These are phyloP conservation scores for Hepatocystis sp. DNA, from an alignment of 169 alveolate species.

Conservation along the genomic window DNA sequence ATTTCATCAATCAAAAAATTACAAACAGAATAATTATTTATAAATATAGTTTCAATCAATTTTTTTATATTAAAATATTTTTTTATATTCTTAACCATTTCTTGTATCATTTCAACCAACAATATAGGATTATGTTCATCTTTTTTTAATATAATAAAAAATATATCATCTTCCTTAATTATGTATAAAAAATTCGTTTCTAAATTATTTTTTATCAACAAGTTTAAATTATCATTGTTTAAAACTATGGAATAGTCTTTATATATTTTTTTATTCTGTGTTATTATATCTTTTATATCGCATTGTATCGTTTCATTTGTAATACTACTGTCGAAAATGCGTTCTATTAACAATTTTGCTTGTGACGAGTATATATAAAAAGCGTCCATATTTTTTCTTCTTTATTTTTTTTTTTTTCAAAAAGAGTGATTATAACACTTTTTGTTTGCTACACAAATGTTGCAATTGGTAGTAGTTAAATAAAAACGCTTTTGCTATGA, in stretches of 20 bases:
- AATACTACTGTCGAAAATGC: slow-evolving; percentile 8
- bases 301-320: not conserved
- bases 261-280: not conserved
- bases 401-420: too few relatives aligned
- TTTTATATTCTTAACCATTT: slow-evolving; percentile 27
- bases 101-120: slow-evolving; percentile 51
- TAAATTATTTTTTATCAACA: not conserved
- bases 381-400: slow-evolving; percentile 25
- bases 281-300: slow-evolving; percentile 13
- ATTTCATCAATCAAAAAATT: slow-evolving; percentile 66
- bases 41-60: slow-evolving; percentile 10
- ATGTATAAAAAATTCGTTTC: slow-evolving; percentile 16
- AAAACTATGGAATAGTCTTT: slow-evolving; percentile 7
- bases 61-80: slow-evolving; percentile 38
- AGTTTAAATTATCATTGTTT: slow-evolving; percentile 6
- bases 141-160: slow-evolving; percentile 18
- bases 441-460: too few relatives aligned
- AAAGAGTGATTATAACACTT: too few relatives aligned
- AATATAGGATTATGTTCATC: slow-evolving; percentile 48
- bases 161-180: slow-evolving; percentile 24
- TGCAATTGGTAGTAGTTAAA: too few relatives aligned
- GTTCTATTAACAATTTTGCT: slow-evolving; percentile 31
- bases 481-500: too few relatives aligned
- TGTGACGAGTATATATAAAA: slow-evolving; percentile 21
- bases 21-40: slow-evolving; percentile 47